Conservation (phyloP, 306 rosid species). For the Pterocarpus santalinus region DNA sequence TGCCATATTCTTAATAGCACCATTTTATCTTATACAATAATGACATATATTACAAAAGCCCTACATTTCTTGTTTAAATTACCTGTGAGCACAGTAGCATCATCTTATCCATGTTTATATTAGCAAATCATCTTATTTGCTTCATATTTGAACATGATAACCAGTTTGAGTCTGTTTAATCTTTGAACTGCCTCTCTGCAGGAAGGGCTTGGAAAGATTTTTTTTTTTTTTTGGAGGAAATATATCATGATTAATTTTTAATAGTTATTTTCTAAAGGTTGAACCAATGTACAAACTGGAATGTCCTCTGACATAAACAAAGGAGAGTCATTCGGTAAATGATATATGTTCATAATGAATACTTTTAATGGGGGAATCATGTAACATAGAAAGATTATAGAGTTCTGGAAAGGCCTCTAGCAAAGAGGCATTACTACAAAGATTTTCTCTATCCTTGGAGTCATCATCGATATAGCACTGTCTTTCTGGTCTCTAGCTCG, state of each 20-base stretch:
- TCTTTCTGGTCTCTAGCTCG: not conserved
- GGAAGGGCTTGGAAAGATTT: constrained; percentile 31
- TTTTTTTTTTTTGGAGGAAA: not conserved
- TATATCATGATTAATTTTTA: not conserved
- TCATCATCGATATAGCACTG: not conserved
- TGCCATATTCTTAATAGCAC: constrained; percentile 41
- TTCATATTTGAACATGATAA: constrained; percentile 24
- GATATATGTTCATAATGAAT: constrained; percentile 14
- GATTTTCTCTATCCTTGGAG: constrained; percentile 13
- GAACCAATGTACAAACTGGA: not conserved
- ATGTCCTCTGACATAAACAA: constrained; percentile 11
- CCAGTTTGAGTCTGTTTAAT: constrained; percentile 21
- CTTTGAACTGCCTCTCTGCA: constrained; percentile 30
- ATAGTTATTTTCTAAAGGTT: not conserved
- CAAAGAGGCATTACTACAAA: constrained; percentile 10
- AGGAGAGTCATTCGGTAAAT: not conserved
- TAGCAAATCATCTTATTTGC: not conserved
- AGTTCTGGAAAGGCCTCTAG: not conserved
- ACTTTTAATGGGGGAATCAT: constrained; percentile 11
- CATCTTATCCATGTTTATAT: not conserved
- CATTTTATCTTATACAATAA: constrained; percentile 46
- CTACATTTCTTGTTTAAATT: constrained; percentile 26
- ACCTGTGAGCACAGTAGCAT: constrained; percentile 1
- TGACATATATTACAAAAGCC: constrained; percentile 23
- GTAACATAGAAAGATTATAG: constrained; percentile 10